A percentile compares a stretch with the other conserved stretches of the same genome.
Conservation (phyloP, 192 early-diverging fungal genomes). For the Backusella psychrophila region DNA sequence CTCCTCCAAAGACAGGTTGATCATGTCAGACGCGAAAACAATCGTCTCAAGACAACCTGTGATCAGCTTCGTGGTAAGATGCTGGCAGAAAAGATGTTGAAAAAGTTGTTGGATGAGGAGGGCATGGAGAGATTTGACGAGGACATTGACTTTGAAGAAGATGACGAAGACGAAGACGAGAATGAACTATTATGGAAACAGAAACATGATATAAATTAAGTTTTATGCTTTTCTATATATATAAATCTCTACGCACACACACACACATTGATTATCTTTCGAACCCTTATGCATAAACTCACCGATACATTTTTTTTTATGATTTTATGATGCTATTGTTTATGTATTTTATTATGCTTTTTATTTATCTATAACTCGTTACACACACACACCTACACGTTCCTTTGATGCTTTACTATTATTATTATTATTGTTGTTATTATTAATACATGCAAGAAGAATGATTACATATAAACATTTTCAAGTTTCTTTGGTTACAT, state of each 20-base stretch:
- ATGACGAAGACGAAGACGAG: not conserved
- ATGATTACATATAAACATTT: not conserved
- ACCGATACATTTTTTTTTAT: not conserved
- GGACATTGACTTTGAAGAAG: slow-evolving; percentile 15
- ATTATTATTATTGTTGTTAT: not conserved
- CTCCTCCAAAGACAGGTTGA: slow-evolving; percentile 43
- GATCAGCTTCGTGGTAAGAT: slow-evolving; percentile 50
- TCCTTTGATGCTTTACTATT: not conserved
- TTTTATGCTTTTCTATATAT: not conserved
- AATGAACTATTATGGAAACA: slow-evolving; percentile 3
- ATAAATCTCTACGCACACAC: not conserved
- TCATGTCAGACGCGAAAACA: slow-evolving; percentile 42
- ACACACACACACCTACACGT: not conserved
- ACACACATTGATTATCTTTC: not conserved
- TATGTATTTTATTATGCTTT: slow-evolving; percentile 6
- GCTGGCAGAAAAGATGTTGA: slow-evolving; percentile 49
- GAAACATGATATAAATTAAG: not conserved
- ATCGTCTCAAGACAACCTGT: slow-evolving; percentile 35
- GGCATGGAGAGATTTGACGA: slow-evolving; percentile 10
- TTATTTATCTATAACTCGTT: not conserved
- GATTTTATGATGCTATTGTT: not conserved
- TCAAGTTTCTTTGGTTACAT: not conserved
- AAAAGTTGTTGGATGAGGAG: not conserved
- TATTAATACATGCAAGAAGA: not conserved
- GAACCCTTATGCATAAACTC: not conserved